Percentiles rank a stretch among this genome's conserved stretches.
Conservation (phyloP, 2,329 filamentous ascomycete species). For the Penicillium sp. region DNA sequence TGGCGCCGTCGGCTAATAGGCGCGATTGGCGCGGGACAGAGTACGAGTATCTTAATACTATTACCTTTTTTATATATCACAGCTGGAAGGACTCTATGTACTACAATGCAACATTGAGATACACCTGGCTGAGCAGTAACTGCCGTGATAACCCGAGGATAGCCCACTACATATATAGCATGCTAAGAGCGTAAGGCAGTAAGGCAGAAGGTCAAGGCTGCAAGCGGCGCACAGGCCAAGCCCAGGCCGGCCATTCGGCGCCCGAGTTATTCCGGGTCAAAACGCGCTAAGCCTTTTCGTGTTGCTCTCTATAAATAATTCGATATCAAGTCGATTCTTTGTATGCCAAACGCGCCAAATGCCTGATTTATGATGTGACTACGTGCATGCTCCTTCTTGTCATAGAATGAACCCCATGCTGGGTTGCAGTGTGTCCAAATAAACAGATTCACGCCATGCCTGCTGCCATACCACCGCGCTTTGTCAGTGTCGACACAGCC, state of each 20-base stretch:
- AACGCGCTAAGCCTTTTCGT: not conserved
- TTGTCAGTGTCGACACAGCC: constrained; percentile 47
- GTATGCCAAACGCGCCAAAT: not conserved
- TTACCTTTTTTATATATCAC: too few species aligned
- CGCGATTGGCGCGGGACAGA: not conserved
- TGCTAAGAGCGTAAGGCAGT: not conserved
- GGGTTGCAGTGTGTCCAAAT: not conserved
- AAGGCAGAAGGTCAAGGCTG: not conserved
- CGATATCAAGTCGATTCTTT: not conserved
- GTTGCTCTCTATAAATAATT: too few species aligned
- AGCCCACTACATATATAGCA: too few species aligned
- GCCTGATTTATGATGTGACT: not conserved
- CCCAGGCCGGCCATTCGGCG: not conserved
- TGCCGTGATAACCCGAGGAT: too few species aligned
- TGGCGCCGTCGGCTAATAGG: not conserved
- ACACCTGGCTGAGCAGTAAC: too few species aligned
- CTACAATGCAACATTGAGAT: too few species aligned
- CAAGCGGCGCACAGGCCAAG: not conserved
- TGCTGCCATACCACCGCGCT: constrained; percentile 37
- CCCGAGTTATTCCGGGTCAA: not conserved
- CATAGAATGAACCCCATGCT: not conserved
- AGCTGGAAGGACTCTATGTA: too few species aligned
- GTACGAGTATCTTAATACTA: too few species aligned
- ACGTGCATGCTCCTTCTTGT: not conserved
- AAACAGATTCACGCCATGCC: constrained; percentile 14